Evolutionary conservation across 805 yeast genomes (phyloP), one percentile per base, ranked within the genome.

Genomic region (Ogataea chonburiensis): DNA sequence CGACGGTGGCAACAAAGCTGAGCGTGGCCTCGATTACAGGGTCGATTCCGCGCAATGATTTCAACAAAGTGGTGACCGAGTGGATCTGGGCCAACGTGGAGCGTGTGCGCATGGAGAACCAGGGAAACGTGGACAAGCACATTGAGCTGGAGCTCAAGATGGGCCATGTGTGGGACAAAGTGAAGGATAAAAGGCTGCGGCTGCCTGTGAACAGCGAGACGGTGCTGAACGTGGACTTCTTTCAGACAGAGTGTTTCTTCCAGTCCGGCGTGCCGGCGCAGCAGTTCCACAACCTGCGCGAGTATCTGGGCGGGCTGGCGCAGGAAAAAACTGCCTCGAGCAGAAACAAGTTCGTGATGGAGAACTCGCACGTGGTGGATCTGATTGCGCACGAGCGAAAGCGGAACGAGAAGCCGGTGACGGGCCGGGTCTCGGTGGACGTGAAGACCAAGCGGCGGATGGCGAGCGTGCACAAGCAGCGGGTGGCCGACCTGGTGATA

Each of bases 1-100:
- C 57, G 1, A 29, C 44, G 5, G 37, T 26, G 22, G 39, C 45
- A 11, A 34, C 42, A 2, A 55, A 56, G 34, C 37, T 55, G 30
- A 21, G 49, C 3, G 45, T 52, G 7, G 60, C 75, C 32, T 75
- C 87, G 26, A 71, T 86, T 12, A 79, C 87, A 0, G 89, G 88
- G 5, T 71, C 83, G 1, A 79, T 79, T 28, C 93, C 93, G 1
- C 75, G 85, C 31, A 87, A 86, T 52, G 91, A 86, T 50, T 67
- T 86, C 40, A 83, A 89, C 5, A 76, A 89, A 53, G 77, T 85
- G 21, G 77, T 89, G 5, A 83, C 93, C 15, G 86, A 82, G 49
- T 89, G 97, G 97, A 71, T 89, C 7, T 88, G 83, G 68, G 88
- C 94, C 13, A 81, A 85, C 45, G 68, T 87, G 30, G 70, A 71